Conservation (phyloP, 2,329 filamentous ascomycete genomes). For the Venturia nashicola region DNA sequence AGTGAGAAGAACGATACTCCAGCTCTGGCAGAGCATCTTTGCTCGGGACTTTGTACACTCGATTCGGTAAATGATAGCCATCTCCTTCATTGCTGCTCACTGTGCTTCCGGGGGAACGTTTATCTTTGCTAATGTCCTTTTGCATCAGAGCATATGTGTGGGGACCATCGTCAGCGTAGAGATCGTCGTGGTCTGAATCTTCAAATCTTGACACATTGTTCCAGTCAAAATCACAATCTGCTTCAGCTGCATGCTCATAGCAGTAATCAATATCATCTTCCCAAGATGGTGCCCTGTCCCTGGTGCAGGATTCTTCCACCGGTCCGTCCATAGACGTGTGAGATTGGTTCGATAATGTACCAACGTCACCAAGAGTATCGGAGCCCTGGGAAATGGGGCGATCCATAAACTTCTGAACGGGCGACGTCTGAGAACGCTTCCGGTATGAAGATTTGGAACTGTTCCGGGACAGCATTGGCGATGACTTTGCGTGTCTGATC, state of each 20-base stretch:
- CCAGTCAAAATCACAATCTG: slow-evolving; percentile 50
- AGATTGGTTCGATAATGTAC: background rate
- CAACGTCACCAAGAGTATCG: slow-evolving; percentile 7
- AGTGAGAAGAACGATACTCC: slow-evolving; percentile 22
- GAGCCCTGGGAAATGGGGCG: slow-evolving; percentile 7
- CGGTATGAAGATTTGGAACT: background rate
- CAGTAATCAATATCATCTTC: slow-evolving; percentile 52
- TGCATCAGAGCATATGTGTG: slow-evolving; percentile 21
- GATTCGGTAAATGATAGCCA: background rate
- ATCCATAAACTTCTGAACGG: background rate
- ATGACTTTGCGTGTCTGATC: slow-evolving; percentile 10
- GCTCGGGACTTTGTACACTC: slow-evolving; percentile 18
- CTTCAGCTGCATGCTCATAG: slow-evolving; percentile 48
- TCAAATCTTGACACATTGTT: slow-evolving; percentile 19
- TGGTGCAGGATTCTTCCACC: background rate
- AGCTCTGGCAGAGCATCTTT: slow-evolving; percentile 21
- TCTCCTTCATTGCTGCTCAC: background rate
- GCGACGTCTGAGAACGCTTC: background rate
- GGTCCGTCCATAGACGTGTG: background rate
- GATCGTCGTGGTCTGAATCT: slow-evolving; percentile 8
- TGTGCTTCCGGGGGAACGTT: slow-evolving; percentile 1
- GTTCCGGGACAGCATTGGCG: slow-evolving; percentile 4
- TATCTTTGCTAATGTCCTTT: background rate
- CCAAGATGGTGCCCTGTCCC: slow-evolving; percentile 31
- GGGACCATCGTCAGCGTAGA: slow-evolving; percentile 18